These are phyloP conservation scores for Rostrohypoxylon terebratum DNA, from an alignment of 495 filamentous ascomycete genomes.

Conservation along the genomic window DNA sequence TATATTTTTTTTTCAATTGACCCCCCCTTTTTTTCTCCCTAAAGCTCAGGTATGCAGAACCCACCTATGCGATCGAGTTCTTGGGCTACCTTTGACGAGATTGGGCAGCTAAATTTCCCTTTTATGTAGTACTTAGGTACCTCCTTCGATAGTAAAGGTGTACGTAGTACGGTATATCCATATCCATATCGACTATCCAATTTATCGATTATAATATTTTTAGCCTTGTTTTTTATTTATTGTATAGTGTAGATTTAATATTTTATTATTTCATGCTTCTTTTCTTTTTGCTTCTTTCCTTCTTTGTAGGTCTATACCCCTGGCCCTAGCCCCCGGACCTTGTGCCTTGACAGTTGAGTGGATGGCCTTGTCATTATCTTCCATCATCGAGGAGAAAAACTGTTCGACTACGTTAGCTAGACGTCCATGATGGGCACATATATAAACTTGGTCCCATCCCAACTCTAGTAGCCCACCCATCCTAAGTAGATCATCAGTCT, in stretches of 20 bases:
- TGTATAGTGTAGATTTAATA: too few species aligned
- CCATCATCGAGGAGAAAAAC: constrained; percentile 32
- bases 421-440: constrained; percentile 40
- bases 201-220: constrained; percentile 37
- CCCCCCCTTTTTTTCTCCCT: constrained; percentile 7
- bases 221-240: constrained; percentile 2
- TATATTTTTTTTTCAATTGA: constrained; percentile 17
- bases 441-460: constrained; percentile 46
- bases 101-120: constrained; percentile 36
- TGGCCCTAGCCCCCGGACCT: constrained; percentile 32
- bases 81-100: constrained; percentile 32
- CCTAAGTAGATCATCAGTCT: constrained; percentile 39
- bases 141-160: constrained; percentile 31
- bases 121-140: not conserved
- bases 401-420: constrained; percentile 34
- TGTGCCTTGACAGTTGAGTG: constrained; percentile 39
- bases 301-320: constrained; percentile 39
- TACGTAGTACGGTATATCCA: too few species aligned
- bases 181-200: constrained; percentile 21
- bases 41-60: constrained; percentile 30
- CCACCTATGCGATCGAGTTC: constrained; percentile 24
- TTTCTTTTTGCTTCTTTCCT: constrained; percentile 20
- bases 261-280: not conserved
- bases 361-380: constrained; percentile 36
- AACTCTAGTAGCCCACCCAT: constrained; percentile 34